Base-by-base conservation (phyloP, 2,329 filamentous ascomycete genomes). In the Colletotrichum theobromicola region DNA sequence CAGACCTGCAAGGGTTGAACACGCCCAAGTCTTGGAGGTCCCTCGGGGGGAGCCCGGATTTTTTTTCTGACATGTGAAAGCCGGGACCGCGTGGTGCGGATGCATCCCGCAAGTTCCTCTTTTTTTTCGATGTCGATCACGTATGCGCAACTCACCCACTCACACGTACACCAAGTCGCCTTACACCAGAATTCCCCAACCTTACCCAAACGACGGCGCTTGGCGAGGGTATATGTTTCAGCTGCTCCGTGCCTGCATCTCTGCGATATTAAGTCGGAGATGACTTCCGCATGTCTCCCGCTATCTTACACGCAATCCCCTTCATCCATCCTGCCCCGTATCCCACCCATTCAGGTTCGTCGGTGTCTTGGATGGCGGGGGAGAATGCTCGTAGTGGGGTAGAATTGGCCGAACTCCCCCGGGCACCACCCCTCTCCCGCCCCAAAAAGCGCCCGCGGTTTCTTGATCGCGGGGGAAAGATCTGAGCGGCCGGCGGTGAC, bases 61-160 rank as follows among this genome's bases (percentile, higher is more conserved):
- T 32, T n/a, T 16, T 37, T 72, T 62, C 50, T 74, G 72, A 67
- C 72, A 75, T 75, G 72, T 75, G 72, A 75, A 75, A 75, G 72
- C 21, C 42, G 57, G 37, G 58, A 42, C 62, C 67, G 69, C 72
- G 69, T 75, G 72, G 72, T 67, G 63, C 63, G 57, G 62, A 72
- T 60, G 69, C 69, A 75, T 68, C 72, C 72, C 72, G 69, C 72
- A 75, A 63, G 69, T 75, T 75, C 72, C 72, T 75, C 69, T 72
- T 75, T 74, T 72, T 71, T 66, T 66, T 72, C 53, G 26, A 50
- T 32, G 72, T 67, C 72, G 69, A 72, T 72, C 72, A 67, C 63
- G 57, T 72, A 63, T 37, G 72, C 37, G 55, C 34, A 34, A 16
- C 24, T 63, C 60, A 37, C 57, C n/a, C 50, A 57, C 46, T 24